Conservation (phyloP, 495 filamentous ascomycete species). For the Aspergillus olivimuriae region DNA sequence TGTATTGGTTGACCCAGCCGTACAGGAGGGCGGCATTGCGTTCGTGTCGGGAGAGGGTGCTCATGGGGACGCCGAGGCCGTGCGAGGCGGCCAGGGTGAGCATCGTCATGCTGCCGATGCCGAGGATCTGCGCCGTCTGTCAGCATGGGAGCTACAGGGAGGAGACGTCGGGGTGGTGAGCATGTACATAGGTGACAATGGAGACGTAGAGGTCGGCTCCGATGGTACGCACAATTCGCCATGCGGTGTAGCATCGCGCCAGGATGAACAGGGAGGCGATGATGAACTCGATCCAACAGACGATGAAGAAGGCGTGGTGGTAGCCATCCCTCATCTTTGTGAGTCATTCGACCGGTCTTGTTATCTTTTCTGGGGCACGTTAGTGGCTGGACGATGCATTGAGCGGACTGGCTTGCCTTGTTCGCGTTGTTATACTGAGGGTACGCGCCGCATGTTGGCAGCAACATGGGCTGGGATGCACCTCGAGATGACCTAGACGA, state of each 20-base stretch:
- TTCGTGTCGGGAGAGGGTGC: background rate
- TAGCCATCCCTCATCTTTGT: slow-evolving; percentile 1
- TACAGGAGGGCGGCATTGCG: background rate
- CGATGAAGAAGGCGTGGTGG: slow-evolving; percentile 4
- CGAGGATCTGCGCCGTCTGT: slow-evolving; percentile 3
- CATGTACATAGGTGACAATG: background rate
- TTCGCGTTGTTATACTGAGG: too few relatives aligned
- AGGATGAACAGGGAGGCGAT: background rate
- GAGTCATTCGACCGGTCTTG: background rate
- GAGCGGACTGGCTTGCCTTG: too few relatives aligned
- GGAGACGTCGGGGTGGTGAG: too few relatives aligned
- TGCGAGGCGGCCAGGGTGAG: slow-evolving; percentile 5
- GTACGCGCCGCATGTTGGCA: too few relatives aligned
- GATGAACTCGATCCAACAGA: slow-evolving; percentile 5
- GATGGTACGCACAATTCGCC: background rate
- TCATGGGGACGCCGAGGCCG: background rate
- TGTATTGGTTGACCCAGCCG: slow-evolving; percentile 6
- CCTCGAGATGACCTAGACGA: too few relatives aligned
- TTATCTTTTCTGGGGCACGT: too few relatives aligned
- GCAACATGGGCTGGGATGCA: too few relatives aligned
- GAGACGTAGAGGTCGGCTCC: background rate
- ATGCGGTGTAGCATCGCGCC: slow-evolving; percentile 1
- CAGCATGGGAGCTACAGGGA: too few relatives aligned
- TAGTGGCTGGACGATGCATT: too few relatives aligned
- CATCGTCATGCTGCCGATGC: slow-evolving; percentile 4